A percentile compares a stretch with the other conserved stretches of the same genome.
phyloP scores from a whole-genome alignment of 345 rosid genomes.

The Mangifera indica region DNA sequence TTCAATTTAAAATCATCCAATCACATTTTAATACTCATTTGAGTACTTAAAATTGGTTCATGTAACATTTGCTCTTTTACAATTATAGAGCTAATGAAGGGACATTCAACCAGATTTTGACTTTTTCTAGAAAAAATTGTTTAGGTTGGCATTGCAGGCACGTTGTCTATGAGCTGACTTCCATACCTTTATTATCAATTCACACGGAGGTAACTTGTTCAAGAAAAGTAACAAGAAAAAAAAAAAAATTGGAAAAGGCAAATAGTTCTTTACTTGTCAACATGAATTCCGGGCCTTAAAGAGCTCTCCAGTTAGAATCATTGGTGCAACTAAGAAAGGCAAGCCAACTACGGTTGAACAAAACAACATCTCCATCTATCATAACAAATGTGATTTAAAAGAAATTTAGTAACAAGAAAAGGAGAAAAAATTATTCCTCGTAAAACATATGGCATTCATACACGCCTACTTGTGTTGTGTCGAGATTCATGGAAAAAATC shows the following conservation, averaged over 20 bases:
- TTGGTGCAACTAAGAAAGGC: constrained; percentile 75
- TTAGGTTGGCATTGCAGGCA: constrained; percentile 13
- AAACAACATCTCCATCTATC: constrained; percentile 81
- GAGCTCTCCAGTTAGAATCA: constrained; percentile 83
- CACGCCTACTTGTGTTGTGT: constrained; percentile 62
- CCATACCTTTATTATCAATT: not conserved
- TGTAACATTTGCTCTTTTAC: no score
- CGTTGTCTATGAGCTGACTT: constrained; percentile 5
- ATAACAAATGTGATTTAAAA: not conserved
- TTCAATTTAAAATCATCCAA: no score
- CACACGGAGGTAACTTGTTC: not conserved
- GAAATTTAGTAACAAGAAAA: not conserved
- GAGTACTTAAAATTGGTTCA: no score
- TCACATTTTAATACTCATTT: no score
- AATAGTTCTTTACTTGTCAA: constrained; percentile 48
- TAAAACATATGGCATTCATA: constrained; percentile 6
- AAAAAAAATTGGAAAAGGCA: not conserved
- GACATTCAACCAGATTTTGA: constrained; percentile 19
- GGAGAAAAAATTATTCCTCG: not conserved
- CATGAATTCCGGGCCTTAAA: constrained; percentile 81
- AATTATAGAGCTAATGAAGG: constrained; percentile 6
- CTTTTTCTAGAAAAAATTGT: constrained; percentile 4
- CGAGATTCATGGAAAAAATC: constrained; percentile 55
- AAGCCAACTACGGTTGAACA: constrained; percentile 81
- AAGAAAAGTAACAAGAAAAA: not conserved